phyloP scores from a whole-genome alignment of 345 rosid genomes.

The Cardamine occulta region DNA sequence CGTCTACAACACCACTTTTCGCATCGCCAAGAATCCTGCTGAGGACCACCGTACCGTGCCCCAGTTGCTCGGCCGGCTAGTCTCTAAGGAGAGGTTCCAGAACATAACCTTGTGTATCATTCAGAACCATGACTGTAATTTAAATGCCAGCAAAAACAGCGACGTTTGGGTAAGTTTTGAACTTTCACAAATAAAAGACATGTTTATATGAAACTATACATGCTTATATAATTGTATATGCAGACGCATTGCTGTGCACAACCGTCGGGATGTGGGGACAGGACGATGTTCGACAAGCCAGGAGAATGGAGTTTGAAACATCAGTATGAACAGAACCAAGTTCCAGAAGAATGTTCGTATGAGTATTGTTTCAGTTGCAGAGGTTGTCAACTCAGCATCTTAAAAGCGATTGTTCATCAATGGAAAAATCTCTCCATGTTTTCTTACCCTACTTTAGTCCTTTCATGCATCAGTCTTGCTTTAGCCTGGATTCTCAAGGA shows the following conservation, averaged over 20 bases:
- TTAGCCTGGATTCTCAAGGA: slow-evolving; percentile 21
- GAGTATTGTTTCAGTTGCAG: slow-evolving; percentile 23
- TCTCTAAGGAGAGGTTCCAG: slow-evolving; percentile 1
- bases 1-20: slow-evolving; percentile 12
- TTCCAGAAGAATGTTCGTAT: slow-evolving; percentile 20
- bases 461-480: slow-evolving; percentile 14
- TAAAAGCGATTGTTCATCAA: slow-evolving; percentile 29
- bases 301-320: slow-evolving; percentile 32
- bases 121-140: slow-evolving; percentile 35
- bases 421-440: slow-evolving; percentile 39
- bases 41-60: slow-evolving; percentile 1
- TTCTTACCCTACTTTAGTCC: slow-evolving; percentile 6
- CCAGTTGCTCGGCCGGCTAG: slow-evolving; percentile 29
- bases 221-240: not conserved
- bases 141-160: slow-evolving; percentile 36
- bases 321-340: slow-evolving; percentile 8
- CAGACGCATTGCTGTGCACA: slow-evolving; percentile 21
- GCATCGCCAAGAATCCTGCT: slow-evolving; percentile 24
- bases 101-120: slow-evolving; percentile 4
- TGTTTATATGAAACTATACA: not conserved
- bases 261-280: not conserved
- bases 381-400: slow-evolving; percentile 29
- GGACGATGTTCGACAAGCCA: slow-evolving; percentile 16
- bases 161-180: slow-evolving; percentile 31
- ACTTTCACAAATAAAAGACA: not conserved